Percentiles rank a stretch among this genome's conserved stretches.
Conservation (phyloP, 148 eudicot genomes). For the Suaeda aralocaspica region DNA sequence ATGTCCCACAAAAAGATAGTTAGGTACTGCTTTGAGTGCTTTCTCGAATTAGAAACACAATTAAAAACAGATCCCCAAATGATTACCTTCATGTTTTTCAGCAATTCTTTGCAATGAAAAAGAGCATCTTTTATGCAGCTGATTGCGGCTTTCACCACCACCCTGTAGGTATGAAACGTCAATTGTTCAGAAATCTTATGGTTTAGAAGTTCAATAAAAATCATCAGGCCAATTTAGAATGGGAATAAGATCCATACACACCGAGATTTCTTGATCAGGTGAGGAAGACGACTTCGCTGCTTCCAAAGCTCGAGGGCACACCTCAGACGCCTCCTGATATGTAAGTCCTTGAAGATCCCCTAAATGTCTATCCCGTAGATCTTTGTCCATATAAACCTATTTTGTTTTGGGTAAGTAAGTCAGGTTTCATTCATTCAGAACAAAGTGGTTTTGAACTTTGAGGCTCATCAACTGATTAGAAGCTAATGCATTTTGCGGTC, state of each 20-base stretch:
- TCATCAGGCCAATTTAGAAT: neutral
- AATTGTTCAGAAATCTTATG: no score
- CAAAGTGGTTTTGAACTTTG: no score
- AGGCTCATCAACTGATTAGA: neutral
- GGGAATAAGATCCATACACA: conserved; percentile 19
- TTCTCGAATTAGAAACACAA: no score
- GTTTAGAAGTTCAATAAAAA: no score
- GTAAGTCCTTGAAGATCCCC: conserved; percentile 86
- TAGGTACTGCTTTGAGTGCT: no score
- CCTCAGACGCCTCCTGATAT: conserved; percentile 42
- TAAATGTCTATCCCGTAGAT: conserved; percentile 72
- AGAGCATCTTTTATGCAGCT: conserved; percentile 61
- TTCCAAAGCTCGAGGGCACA: conserved; percentile 45
- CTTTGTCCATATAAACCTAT: conserved; percentile 63
- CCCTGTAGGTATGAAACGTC: no score
- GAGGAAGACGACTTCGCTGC: conserved; percentile 61
- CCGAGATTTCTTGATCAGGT: conserved; percentile 74
- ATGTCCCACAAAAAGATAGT: neutral
- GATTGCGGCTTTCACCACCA: conserved; percentile 83
- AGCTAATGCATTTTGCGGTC: neutral
- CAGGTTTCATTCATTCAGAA: no score
- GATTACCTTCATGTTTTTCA: conserved; percentile 59
- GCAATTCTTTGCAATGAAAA: conserved; percentile 56
- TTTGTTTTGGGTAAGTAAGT: no score
- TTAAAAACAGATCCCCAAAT: no score